Evolutionary conservation across 257 asterid species (phyloP).

Genomic region (Lavandula angustifolia): DNA sequence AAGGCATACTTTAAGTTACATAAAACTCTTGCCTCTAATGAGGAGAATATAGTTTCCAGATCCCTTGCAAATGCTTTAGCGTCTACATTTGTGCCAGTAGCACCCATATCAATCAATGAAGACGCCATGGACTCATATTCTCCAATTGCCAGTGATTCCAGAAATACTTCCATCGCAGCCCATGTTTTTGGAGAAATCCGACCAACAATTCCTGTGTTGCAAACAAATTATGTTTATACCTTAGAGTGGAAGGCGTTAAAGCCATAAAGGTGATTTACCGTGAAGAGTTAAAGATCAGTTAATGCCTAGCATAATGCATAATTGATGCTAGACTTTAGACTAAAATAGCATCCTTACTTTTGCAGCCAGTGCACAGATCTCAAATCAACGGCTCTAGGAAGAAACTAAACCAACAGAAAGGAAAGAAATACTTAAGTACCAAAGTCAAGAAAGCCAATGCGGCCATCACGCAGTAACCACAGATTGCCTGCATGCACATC

Average conservation of each 20-base stretch:
- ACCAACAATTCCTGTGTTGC: constrained; percentile 85
- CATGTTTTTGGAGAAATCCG: constrained; percentile 95
- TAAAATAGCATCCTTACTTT: not conserved
- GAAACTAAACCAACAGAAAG: not conserved
- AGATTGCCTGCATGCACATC: constrained; percentile 98
- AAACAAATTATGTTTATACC: constrained; percentile 24
- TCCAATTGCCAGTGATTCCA: constrained; percentile 72
- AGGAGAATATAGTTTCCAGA: constrained; percentile 77
- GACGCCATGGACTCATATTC: constrained; percentile 90
- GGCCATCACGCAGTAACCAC: constrained; percentile 95
- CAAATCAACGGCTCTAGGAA: constrained; percentile 9
- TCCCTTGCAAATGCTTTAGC: constrained; percentile 81
- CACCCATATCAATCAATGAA: constrained; percentile 95
- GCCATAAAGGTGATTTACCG: not conserved
- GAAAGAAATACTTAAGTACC: constrained; percentile 44
- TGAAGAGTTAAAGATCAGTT: not conserved
- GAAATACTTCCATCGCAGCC: constrained; percentile 92
- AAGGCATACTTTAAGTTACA: constrained; percentile 10
- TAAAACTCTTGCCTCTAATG: constrained; percentile 65
- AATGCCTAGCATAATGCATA: not conserved
- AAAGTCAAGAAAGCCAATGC: constrained; percentile 96
- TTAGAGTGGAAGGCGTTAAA: not conserved
- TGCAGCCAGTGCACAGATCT: not conserved
- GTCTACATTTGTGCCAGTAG: constrained; percentile 75
- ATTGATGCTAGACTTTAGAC: not conserved